Conservation (phyloP, 768 basidiomycete species). For the Kwoniella dendrophila region DNA sequence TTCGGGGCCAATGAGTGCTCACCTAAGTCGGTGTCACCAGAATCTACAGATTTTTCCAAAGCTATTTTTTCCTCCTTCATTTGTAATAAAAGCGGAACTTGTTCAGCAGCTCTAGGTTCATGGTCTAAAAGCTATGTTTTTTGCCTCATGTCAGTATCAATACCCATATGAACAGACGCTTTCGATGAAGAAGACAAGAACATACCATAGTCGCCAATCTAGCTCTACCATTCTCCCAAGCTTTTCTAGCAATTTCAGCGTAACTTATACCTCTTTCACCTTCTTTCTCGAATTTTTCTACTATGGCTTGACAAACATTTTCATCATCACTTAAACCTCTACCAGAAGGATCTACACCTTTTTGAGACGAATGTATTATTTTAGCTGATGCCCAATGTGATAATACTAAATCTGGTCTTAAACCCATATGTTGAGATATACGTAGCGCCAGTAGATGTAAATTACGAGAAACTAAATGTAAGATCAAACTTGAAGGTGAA, state of each 20-base stretch:
- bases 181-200: too few relatives aligned
- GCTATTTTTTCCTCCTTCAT: constrained; percentile 96
- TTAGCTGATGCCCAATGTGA: constrained; percentile 96
- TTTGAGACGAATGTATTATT: constrained; percentile 67
- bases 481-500: constrained; percentile 77
- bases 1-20: constrained; percentile 34
- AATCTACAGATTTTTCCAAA: constrained; percentile 83
- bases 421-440: constrained; percentile 77
- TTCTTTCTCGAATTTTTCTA: constrained; percentile 82
- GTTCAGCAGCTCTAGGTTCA: constrained; percentile 82
- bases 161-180: neutral
- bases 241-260: constrained; percentile 89
- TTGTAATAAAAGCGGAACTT: constrained; percentile 84
- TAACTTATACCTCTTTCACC: constrained; percentile 76
- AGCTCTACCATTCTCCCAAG: constrained; percentile 83
- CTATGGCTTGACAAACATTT: constrained; percentile 76
- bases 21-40: constrained; percentile 95
- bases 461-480: constrained; percentile 80
- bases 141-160: constrained; percentile 1
- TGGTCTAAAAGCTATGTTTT: constrained; percentile 76
- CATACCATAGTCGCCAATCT: constrained; percentile 79
- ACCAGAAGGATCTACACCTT: constrained; percentile 62
- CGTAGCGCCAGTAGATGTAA: constrained; percentile 89
- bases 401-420: constrained; percentile 83
- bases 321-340: constrained; percentile 70